Base-by-base conservation (phyloP, 2,329 filamentous ascomycete genomes). In the Aschersonia sp. region DNA sequence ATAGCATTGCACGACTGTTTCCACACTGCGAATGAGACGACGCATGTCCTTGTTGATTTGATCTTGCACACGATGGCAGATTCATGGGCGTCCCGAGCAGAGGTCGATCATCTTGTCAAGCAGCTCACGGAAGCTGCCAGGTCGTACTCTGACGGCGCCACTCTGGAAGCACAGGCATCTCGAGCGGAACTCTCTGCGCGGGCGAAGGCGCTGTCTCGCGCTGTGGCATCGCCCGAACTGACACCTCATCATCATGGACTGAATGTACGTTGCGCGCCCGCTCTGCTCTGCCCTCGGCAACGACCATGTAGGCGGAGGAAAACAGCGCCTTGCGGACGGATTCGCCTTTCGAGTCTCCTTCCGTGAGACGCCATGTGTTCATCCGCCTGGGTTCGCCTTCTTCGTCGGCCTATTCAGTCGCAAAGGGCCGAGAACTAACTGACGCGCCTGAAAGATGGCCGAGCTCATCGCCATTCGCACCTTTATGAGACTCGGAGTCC, bases 171-270 rank as follows among this genome's bases (percentile, higher is more conserved):
- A 14, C 53, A 58, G 47, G 53, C 58, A 42, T 55, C 56, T 4
- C 55, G 58, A 1, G 53, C 56, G 9, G 53, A 57, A 39, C 52
- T 61, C n/a, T 56, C 60, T 12, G 52, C 52, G 8, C 57, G 55
- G 44, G 55, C 55, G 4, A 59, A 55, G 47, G 35, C 54, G n/a
- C 49, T 63, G 14, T 55, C 54, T 6, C 52, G 58, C 30, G 49
- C 58, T 6, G 50, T 61, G 32, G 54, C 56, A 37, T 50, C 56
- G 1, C 54, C 59, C 1, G 59, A 62, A 31, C 53, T 58, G 52
- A 55, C 52, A 12, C 59, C 59, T n/a, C 60, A 61, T 41, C 58
- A 62, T 41, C 60, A 62, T 51, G 59, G 59, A 6, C 53, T 63
- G 29, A 58, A 62, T 46, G 59, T 60, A 37, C 42, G 58, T 46